A percentile compares a stretch with the other conserved stretches of the same genome.
Conservation (phyloP, 2,329 filamentous ascomycete genomes). For the Aspergillus ochraceus region DNA sequence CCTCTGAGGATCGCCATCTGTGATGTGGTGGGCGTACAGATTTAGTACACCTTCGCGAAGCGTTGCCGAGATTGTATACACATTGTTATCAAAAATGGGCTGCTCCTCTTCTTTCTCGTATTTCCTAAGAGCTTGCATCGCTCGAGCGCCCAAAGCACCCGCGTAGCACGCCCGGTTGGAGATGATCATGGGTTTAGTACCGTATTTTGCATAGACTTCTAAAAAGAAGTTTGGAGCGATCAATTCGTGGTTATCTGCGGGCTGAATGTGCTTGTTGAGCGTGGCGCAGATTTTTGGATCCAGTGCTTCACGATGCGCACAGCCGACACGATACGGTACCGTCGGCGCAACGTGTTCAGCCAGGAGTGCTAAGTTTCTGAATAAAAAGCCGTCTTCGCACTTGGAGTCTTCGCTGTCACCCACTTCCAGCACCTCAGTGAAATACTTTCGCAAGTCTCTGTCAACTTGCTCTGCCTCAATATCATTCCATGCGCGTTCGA, state of each 20-base stretch:
- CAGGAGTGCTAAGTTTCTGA: too few species aligned
- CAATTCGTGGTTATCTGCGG: neutral
- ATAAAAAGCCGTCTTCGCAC: too few species aligned
- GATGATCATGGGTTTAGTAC: neutral
- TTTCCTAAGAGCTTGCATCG: neutral
- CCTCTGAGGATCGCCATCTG: too few species aligned
- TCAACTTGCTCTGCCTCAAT: too few species aligned
- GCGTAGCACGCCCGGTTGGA: neutral
- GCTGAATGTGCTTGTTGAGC: neutral
- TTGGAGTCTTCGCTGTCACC: too few species aligned
- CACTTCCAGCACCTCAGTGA: too few species aligned
- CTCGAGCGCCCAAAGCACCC: neutral
- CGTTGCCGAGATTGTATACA: neutral
- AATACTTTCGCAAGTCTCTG: too few species aligned
- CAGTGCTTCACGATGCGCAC: neutral
- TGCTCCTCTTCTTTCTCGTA: neutral
- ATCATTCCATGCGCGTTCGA: too few species aligned
- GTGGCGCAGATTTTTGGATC: neutral
- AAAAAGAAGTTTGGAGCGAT: neutral
- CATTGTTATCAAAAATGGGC: neutral
- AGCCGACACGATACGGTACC: neutral
- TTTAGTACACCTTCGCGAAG: neutral
- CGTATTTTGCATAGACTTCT: neutral
- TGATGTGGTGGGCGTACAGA: neutral
- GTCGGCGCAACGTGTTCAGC: too few species aligned